Base-by-base conservation (phyloP, 257 asterid genomes). In the Solanum appendiculatum region DNA sequence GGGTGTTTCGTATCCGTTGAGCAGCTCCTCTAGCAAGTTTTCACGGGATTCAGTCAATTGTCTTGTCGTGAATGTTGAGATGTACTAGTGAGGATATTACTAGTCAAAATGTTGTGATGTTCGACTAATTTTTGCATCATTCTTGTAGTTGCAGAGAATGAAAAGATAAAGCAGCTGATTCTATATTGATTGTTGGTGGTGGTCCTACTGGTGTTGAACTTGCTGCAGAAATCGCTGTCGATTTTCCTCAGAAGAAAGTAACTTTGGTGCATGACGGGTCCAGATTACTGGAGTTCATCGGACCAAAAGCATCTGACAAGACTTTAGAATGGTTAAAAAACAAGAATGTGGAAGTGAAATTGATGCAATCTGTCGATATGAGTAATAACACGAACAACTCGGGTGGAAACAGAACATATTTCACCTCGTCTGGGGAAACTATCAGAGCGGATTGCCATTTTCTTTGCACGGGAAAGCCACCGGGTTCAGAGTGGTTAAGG, bases 201-300 rank as follows among this genome's bases (percentile, higher is more conserved):
- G 97, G 98, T 12, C 97, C 98, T 18, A 88, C 92, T 25, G 98
- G 98, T 6, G 98, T 96, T n/a, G 98, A 96, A 84, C 95, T 96
- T 66, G 97, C 98, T 13, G 97, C 93, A n/a, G 98, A 96, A 86
- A 93, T 96, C 3, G 95, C 96, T 9, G 94, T 94, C 3, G 98
- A 94, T 89, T 95, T 92, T 82, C 93, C 94, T 0, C 91, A 91
- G 3, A 96, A 93, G 88, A 92, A 85, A 85, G 94, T 95, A 7
- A 91, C 89, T 37, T 89, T 96, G 9, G 95, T 95, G 74, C 99
- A 96, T 27, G 85, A 92, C 3, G 98, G 99, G 20, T 86, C 93
- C 5, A 89, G 98, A 87, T 81, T 96, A 87, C 89, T 96, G n/a
- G 98, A 96, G 80, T 95, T 95, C 89, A 93, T 96, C 7, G 99